Evolutionary conservation across 2,329 filamentous ascomycete genomes (phyloP).

Genomic region (Gyromitra esculenta): DNA sequence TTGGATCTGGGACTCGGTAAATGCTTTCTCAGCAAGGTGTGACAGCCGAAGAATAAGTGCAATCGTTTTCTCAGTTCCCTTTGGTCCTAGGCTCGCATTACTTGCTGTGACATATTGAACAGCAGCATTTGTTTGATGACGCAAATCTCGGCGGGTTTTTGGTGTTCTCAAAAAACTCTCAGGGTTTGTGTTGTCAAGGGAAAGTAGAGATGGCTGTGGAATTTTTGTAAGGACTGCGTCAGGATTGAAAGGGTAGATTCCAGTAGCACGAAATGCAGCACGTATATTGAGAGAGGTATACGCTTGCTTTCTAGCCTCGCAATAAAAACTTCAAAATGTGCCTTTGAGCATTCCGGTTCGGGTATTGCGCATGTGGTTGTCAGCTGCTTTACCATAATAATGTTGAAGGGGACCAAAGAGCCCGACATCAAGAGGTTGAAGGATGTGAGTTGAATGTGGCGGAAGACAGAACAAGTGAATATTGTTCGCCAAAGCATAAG

Average conservation of each 20-base stretch:
- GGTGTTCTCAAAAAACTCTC: not conserved
- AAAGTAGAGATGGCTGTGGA: not conserved
- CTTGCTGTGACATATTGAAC: not conserved
- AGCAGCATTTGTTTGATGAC: slow-evolving; percentile 2
- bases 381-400: slow-evolving; percentile 12
- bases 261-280: slow-evolving; percentile 10
- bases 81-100: not conserved
- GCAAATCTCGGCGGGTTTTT: not conserved
- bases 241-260: slow-evolving; percentile 16
- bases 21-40: not conserved
- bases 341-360: not conserved
- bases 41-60: slow-evolving; percentile 1
- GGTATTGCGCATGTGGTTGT: not conserved
- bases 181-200: not conserved
- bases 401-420: slow-evolving; percentile 51
- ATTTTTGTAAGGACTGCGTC: not conserved
- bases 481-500: slow-evolving; percentile 40
- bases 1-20: slow-evolving; percentile 6
- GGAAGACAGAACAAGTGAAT: slow-evolving; percentile 49
- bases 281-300: slow-evolving; percentile 12
- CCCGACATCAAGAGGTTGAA: slow-evolving; percentile 54
- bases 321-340: slow-evolving; percentile 9
- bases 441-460: slow-evolving; percentile 42
- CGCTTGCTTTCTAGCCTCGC: not conserved
- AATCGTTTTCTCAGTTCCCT: slow-evolving; percentile 3